Base-by-base conservation (phyloP, 345 rosid genomes). In the Turnera subulata region DNA sequence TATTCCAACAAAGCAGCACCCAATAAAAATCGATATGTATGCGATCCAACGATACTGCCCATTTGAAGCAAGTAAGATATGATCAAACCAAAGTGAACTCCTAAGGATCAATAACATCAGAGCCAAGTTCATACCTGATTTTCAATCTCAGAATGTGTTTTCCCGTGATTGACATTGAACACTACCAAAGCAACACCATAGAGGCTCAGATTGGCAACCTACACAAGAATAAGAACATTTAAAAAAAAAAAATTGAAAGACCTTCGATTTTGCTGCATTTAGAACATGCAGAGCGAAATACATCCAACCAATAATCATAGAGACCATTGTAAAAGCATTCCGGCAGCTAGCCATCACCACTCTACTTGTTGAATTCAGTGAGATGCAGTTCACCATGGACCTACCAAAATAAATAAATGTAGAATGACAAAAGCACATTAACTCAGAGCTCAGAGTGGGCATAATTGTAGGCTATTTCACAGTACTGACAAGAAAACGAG, bases 21-120 rank as follows among this genome's bases (percentile, higher is more conserved):
- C 97, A 25, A 92, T 69, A 58, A 81, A 67, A 23, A 89, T 92
- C 16, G 82, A 86, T 50, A 69, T 63, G 74, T 92, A 89, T 54
- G 96, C 98, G 72, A 92, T 89, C 98, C 93, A 89, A 11, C 91
- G 87, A 64, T 89, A 92, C 94, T 92, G 95, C 51, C 49, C 58
- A 64, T 24, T 54, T 38, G 59, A 25, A 35, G 53, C 61, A 59
- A 65, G 55, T 57, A 69, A 58, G 38, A 58, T 2, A 4, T 22
- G 8, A 29, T 29, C 35, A 29, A 29, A 29, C 37, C 29, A 6
- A 53, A 58, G 29, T 15, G 53, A 65, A 35, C 6, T 62, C 25
- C 32, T 29, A 51, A 56, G 6, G 15, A 15, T 43, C 14, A 21
- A 32, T n/a, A 29, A 37, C 15, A 53, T 2, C 21, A 0, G 12